These are phyloP conservation scores for Oidiodendron maius DNA, from an alignment of 495 filamentous ascomycete species.

Conservation along the genomic window DNA sequence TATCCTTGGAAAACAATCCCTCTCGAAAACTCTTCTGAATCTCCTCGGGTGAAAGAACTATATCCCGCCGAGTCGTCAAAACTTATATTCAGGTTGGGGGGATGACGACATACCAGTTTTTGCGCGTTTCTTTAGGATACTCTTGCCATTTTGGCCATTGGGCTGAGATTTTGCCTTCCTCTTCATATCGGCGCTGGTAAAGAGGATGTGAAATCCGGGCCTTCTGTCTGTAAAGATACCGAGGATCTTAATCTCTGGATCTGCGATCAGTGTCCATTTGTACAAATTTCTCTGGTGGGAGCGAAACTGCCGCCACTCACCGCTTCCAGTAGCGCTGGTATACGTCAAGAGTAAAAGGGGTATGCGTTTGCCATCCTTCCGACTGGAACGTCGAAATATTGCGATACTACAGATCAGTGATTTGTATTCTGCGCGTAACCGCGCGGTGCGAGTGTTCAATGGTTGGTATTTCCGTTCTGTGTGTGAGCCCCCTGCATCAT, in stretches of 20 bases:
- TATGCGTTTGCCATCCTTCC: background rate
- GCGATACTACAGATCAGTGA: no score
- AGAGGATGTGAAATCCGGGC: no score
- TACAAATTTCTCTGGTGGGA: slow-evolving; percentile 7
- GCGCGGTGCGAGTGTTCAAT: no score
- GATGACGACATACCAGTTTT: slow-evolving; percentile 19
- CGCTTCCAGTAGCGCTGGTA: slow-evolving; percentile 16
- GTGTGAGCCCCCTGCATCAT: no score
- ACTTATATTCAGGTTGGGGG: background rate
- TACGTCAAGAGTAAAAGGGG: slow-evolving; percentile 14
- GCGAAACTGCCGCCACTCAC: slow-evolving; percentile 9
- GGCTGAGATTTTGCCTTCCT: slow-evolving; percentile 20
- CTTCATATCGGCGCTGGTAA: slow-evolving; percentile 16
- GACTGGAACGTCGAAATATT: slow-evolving; percentile 9
- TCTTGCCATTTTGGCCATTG: slow-evolving; percentile 15
- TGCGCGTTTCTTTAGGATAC: slow-evolving; percentile 21
- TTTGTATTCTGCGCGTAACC: no score
- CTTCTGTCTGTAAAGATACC: no score
- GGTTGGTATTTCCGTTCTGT: no score
- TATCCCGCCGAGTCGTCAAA: background rate
- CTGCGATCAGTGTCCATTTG: no score
- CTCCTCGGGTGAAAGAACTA: slow-evolving; percentile 20
- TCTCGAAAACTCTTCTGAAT: slow-evolving; percentile 54
- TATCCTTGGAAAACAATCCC: slow-evolving; percentile 65
- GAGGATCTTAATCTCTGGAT: no score